Percentiles rank a stretch among this genome's conserved stretches.
Conservation (phyloP, 2,329 filamentous ascomycete genomes). For the Exserohilum turcica region DNA sequence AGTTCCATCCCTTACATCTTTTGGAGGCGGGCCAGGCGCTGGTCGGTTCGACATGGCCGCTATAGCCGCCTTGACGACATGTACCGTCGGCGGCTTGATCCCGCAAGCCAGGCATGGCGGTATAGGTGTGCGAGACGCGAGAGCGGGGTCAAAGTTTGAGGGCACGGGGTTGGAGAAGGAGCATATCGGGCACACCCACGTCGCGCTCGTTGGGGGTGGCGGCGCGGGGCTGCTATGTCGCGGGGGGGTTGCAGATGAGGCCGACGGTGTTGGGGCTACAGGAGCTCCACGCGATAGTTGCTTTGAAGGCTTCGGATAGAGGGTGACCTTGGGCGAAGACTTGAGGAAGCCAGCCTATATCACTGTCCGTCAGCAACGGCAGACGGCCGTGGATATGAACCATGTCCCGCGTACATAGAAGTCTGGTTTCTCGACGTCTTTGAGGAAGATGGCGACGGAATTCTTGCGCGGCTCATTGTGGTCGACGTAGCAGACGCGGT, state of each 20-base stretch:
- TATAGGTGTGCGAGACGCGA: conserved; percentile 77
- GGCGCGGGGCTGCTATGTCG: conserved; percentile 48
- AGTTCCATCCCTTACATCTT: conserved; percentile 47
- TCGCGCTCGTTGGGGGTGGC: conserved; percentile 66
- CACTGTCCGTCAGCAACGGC: conserved; percentile 19
- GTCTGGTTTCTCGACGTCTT: conserved; percentile 87
- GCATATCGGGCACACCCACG: conserved; percentile 96
- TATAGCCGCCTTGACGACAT: conserved; percentile 86
- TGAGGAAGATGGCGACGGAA: conserved; percentile 84
- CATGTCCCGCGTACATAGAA: conserved; percentile 55
- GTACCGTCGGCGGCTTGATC: conserved; percentile 84
- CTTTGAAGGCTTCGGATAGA: conserved; percentile 81
- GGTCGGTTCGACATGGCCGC: conserved; percentile 68
- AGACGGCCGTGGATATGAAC: neutral
- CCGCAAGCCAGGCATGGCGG: conserved; percentile 91
- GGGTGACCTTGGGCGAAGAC: conserved; percentile 89
- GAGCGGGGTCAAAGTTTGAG: conserved; percentile 86
- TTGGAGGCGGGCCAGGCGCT: conserved; percentile 33
- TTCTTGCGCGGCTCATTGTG: conserved; percentile 81
- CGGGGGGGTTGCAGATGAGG: conserved; percentile 37
- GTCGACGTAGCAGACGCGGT: conserved; percentile 94
- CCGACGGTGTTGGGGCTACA: conserved; percentile 48
- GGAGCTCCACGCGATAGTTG: conserved; percentile 61
- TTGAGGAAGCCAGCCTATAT: conserved; percentile 84
- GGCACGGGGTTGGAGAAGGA: conserved; percentile 92